Base-by-base conservation (phyloP, 1,284 basidiomycete species). In the Boletellus deceptivus region DNA sequence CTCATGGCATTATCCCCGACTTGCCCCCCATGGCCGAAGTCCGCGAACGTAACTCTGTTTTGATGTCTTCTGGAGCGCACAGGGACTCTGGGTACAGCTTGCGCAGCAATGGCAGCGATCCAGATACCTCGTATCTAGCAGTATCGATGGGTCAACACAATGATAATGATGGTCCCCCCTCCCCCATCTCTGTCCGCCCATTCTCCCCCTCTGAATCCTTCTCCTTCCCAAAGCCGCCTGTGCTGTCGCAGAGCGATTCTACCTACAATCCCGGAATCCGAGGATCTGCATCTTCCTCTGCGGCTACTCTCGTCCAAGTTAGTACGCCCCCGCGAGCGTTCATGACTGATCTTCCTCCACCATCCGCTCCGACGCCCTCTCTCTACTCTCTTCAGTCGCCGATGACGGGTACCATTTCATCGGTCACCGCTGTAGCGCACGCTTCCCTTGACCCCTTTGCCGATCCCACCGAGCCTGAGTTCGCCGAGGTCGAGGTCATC, bases 181-280 rank as follows among this genome's bases (percentile, higher is more conserved):
- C 78, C 2, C 78, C 80, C 11, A 81, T 84, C 73, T 80, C 75
- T 35, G 82, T 83, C 11, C 76, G 79, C 29, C 83, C 82, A 0
- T 85, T 83, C 69, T 80, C 82, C 1, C 78, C 80, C 16, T 76
- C 78, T 8, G 84, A 87, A 59, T 75, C 76, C 2, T 86, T 83
- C 67, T 64, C 79, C 5, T 86, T 86, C 71, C 84, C 84, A 2
- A 77, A 76, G 51, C 84, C 84, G 4, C 84, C 84, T 54, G 14
- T 14, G 44, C 50, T 70, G 54, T 50, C 46, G 36, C 17, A 51
- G 4, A 3, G 22, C 13, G 51, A 54, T 33, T 35, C 50, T 35
- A 40, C 51, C 38, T 18, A 37, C 18, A 1, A 40, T 22, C 9
- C 29, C 1, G 36, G 17, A 1, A 27, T 20, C 6, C 49, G 43